Base-by-base conservation (phyloP, 768 basidiomycete species). In the Termitomyces sp. region DNA sequence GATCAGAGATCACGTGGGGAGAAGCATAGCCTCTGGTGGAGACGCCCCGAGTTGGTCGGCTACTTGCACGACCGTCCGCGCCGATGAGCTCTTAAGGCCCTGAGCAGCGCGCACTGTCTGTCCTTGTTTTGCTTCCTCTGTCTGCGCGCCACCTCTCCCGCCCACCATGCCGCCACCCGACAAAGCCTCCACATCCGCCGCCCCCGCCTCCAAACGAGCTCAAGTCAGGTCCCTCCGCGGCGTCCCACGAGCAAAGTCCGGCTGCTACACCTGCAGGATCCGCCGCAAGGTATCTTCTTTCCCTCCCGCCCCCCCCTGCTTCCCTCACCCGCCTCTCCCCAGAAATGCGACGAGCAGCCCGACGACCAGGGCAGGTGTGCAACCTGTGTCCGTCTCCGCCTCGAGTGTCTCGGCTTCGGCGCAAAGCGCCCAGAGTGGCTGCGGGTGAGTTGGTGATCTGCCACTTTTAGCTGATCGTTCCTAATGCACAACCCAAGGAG, bases 211-310 rank as follows among this genome's bases (percentile, higher is more conserved):
- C 18, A 55, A 46, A 26, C 43, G 46, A 20, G 34, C 47, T 5
- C 26, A 32, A 27, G 50, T 34, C 22, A 57, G 46, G 43, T 44
- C 56, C 9, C 24, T 43, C 2, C 29, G 56, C 5, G 56, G 56
- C 16, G 56, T 57, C 7, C 56, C 56, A 14, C 84, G 90, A 67
- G 90, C 90, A 52, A 92, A 92, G 80, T 88, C 88, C 55, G 90
- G 91, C 62, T 93, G 91, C 70, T 92, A 90, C 74, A 92, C 90
- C 57, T 92, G 90, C 75, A 82, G 90, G 64, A 90, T 92, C 42
- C 82, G 91, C 62, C 80, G 90, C 65, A 92, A 92, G 88, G 90
- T 90, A 14, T 1, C 43, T 20, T 20, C 27, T 32, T 26, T 22
- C n/a, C 16, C 39, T 16, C 9, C 32, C 34, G 9, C 16, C 16